Evolutionary conservation across 352 stramenopile species (phyloP).

Genomic region (Phytophthora capsici): DNA sequence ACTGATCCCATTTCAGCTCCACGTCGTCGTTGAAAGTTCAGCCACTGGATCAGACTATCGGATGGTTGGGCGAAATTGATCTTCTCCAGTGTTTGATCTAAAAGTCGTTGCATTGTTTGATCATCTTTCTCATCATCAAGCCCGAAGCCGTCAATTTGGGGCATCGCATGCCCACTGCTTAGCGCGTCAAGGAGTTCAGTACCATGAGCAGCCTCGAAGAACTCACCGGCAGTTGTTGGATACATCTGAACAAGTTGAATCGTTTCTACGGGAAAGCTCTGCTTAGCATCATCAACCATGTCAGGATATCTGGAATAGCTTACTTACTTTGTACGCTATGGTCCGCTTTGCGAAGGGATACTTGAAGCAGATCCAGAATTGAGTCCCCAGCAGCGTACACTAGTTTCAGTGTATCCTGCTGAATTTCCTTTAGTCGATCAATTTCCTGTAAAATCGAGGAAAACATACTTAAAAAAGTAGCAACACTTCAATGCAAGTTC

Average conservation of each 20-base stretch:
- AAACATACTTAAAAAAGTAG: no score
- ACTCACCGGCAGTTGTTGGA: constrained; percentile 53
- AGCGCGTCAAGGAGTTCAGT: constrained; percentile 62
- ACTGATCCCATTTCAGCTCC: constrained; percentile 41
- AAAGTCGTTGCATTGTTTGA: constrained; percentile 31
- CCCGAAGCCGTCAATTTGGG: constrained; percentile 48
- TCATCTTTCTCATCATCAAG: constrained; percentile 55
- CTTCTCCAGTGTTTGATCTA: constrained; percentile 39
- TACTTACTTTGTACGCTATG: constrained; percentile 58
- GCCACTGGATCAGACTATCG: constrained; percentile 71
- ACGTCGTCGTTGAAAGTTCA: constrained; percentile 72
- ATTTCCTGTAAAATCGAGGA: constrained; percentile 49
- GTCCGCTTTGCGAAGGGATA: constrained; percentile 63
- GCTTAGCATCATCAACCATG: constrained; percentile 7
- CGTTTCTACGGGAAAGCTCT: constrained; percentile 42
- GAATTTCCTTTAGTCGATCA: constrained; percentile 59
- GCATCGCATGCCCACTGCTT: constrained; percentile 59
- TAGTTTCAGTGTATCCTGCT: constrained; percentile 61
- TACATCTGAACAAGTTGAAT: constrained; percentile 73
- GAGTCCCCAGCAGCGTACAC: constrained; percentile 67
- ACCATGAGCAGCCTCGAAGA: constrained; percentile 66
- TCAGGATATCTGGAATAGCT: background rate
- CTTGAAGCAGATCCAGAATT: constrained; percentile 65
- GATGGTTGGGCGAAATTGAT: constrained; percentile 58
- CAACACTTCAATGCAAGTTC: no score